Evolutionary conservation across 805 yeast genomes (phyloP).

Genomic region (Wickerhamomyces chaumierensis): DNA sequence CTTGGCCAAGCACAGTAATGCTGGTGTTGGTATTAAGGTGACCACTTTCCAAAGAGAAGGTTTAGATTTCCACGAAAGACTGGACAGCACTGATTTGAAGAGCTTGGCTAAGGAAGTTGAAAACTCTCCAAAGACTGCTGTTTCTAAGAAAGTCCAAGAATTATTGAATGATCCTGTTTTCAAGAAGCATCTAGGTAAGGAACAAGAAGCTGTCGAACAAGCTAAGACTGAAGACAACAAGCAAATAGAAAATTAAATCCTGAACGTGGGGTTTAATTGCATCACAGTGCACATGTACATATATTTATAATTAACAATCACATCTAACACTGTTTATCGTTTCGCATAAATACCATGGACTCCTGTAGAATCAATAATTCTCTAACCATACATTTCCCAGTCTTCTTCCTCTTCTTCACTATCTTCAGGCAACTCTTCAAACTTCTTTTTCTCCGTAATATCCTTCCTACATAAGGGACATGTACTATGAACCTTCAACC

Average conservation of each 20-base stretch:
- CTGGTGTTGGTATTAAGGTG: slow-evolving; percentile 81
- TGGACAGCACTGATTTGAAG: slow-evolving; percentile 19
- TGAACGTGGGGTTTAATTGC: background rate
- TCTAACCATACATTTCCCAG: slow-evolving; percentile 66
- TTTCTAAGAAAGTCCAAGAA: slow-evolving; percentile 47
- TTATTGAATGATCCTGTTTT: slow-evolving; percentile 63
- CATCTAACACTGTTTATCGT: too few species aligned
- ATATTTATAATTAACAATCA: slow-evolving; percentile 1
- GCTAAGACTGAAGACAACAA: slow-evolving; percentile 2
- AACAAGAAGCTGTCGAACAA: slow-evolving; percentile 1
- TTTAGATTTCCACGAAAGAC: slow-evolving; percentile 28
- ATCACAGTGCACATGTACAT: background rate
- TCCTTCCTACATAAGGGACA: slow-evolving; percentile 85
- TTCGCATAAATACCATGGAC: too few species aligned
- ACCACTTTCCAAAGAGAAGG: slow-evolving; percentile 46
- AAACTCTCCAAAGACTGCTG: slow-evolving; percentile 7
- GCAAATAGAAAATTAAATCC: slow-evolving; percentile 4
- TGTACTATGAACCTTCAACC: slow-evolving; percentile 65
- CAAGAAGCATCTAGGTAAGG: slow-evolving; percentile 31
- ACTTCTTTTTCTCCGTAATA: slow-evolving; percentile 39
- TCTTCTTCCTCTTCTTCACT: slow-evolving; percentile 50
- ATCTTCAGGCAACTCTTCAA: slow-evolving; percentile 13
- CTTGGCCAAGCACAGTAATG: slow-evolving; percentile 60
- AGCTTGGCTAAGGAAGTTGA: slow-evolving; percentile 4
- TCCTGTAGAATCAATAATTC: too few species aligned